These are phyloP conservation scores for Cryptococcus sp. DNA, from an alignment of 1,284 basidiomycete species.

Conservation along the genomic window DNA sequence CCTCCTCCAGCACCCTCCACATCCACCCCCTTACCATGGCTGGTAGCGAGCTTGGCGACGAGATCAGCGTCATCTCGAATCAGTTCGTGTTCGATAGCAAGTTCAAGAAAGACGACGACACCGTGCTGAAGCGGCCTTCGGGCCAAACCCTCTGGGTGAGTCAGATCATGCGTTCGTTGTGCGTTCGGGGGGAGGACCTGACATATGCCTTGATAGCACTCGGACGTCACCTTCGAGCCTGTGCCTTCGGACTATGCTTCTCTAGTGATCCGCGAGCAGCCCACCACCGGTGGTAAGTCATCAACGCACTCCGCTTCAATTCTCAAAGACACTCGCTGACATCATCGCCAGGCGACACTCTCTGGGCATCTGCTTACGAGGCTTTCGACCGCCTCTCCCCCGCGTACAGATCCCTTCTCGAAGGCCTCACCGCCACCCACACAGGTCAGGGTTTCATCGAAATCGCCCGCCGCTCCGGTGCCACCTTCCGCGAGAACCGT, in stretches of 20 bases:
- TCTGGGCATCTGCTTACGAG: slow-evolving; percentile 56
- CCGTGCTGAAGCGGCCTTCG: slow-evolving; percentile 16
- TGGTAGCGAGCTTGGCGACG: slow-evolving; percentile 33
- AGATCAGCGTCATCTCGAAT: slow-evolving; percentile 34
- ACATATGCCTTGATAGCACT: slow-evolving; percentile 20
- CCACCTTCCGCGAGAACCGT: slow-evolving; percentile 36
- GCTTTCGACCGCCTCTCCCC: slow-evolving; percentile 45
- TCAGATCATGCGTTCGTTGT: background rate
- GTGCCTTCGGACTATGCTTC: slow-evolving; percentile 60
- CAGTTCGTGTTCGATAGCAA: slow-evolving; percentile 28
- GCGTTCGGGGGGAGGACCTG: background rate
- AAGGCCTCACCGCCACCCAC: slow-evolving; percentile 57
- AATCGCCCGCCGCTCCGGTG: slow-evolving; percentile 23
- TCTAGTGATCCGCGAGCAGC: slow-evolving; percentile 9
- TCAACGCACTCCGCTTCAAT: slow-evolving; percentile 14
- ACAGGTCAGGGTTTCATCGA: slow-evolving; percentile 57
- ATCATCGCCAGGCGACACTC: slow-evolving; percentile 22
- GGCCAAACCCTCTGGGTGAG: slow-evolving; percentile 27
- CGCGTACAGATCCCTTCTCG: slow-evolving; percentile 30
- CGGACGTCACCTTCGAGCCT: slow-evolving; percentile 68
- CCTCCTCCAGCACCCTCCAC: slow-evolving; percentile 58
- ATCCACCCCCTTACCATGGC: slow-evolving; percentile 63
- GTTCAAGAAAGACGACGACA: slow-evolving; percentile 18
- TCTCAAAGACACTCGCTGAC: slow-evolving; percentile 23
- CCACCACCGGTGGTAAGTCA: slow-evolving; percentile 4